Evolutionary conservation across 2,329 filamentous ascomycete genomes (phyloP).

Genomic region (Phyllosticta capitalensis): DNA sequence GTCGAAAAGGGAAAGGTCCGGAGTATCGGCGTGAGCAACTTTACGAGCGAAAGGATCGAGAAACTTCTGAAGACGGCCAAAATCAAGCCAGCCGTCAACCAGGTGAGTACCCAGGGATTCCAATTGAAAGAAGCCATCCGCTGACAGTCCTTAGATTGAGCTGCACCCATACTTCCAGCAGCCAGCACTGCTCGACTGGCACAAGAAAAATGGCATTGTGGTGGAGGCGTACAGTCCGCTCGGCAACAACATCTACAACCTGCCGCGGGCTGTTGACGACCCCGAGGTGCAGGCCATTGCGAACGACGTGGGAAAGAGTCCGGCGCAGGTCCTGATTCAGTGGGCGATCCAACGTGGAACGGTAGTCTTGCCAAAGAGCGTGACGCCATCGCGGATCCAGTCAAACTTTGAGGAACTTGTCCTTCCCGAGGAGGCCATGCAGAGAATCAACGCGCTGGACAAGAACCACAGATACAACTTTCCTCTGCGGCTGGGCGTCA

Average conservation of each 20-base stretch:
- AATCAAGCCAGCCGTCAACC: slow-evolving; percentile 43
- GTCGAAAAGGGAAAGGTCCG: slow-evolving; percentile 33
- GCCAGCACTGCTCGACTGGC: slow-evolving; percentile 46
- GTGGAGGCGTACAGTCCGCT: slow-evolving; percentile 39
- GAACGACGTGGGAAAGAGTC: slow-evolving; percentile 60
- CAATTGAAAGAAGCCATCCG: no score
- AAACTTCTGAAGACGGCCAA: slow-evolving; percentile 19
- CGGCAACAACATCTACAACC: slow-evolving; percentile 51
- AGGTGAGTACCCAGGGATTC: slow-evolving; percentile 19
- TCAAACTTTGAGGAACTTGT: slow-evolving; percentile 27
- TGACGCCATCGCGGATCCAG: slow-evolving; percentile 19
- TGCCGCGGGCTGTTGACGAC: slow-evolving; percentile 61
- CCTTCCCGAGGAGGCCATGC: slow-evolving; percentile 21
- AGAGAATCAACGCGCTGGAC: slow-evolving; percentile 27
- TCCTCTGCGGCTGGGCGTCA: slow-evolving; percentile 9
- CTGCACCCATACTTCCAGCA: slow-evolving; percentile 60
- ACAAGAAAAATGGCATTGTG: slow-evolving; percentile 38
- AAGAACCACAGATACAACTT: slow-evolving; percentile 23
- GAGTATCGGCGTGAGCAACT: slow-evolving; percentile 29
- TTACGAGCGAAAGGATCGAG: slow-evolving; percentile 16
- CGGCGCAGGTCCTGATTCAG: slow-evolving; percentile 72
- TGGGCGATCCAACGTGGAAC: slow-evolving; percentile 77
- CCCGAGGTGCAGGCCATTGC: slow-evolving; percentile 56
- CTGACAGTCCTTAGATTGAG: slow-evolving; percentile 40
- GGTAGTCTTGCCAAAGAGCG: slow-evolving; percentile 68